Conservation (phyloP, 345 rosid genomes). For the Psidium friedrichsthalianum region DNA sequence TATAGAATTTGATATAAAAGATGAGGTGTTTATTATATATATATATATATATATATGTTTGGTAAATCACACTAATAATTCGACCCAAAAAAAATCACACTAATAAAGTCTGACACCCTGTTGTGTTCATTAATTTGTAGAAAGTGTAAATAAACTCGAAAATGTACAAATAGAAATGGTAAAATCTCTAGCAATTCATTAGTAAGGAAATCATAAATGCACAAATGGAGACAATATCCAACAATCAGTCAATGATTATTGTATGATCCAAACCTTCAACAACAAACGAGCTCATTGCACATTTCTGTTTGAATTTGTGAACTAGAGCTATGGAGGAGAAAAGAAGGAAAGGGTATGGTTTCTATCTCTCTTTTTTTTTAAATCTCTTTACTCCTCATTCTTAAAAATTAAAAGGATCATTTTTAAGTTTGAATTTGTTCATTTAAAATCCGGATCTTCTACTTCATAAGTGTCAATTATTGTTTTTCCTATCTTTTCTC, state of each 20-base stretch:
- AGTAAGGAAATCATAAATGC: neutral
- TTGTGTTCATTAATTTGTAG: neutral
- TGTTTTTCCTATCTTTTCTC: neutral
- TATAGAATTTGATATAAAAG: neutral
- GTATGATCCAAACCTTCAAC: neutral
- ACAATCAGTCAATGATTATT: neutral
- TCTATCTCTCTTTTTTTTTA: neutral
- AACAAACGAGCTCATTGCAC: neutral
- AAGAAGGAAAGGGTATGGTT: neutral
- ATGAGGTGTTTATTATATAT: neutral
- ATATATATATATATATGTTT: neutral
- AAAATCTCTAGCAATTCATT: neutral
- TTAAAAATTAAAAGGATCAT: neutral
- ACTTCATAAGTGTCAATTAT: neutral
- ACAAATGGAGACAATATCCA: neutral
- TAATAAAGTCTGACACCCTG: neutral
- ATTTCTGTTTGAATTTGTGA: neutral
- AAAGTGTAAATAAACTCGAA: neutral
- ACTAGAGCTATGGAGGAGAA: neutral
- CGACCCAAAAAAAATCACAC: neutral
- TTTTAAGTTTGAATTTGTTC: neutral
- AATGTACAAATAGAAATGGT: neutral
- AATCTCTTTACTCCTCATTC: neutral
- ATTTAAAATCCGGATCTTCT: neutral
- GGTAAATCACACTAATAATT: neutral